A percentile compares a stretch with the other conserved stretches of the same genome.
These are phyloP conservation scores for Tulasnella sp. DNA, from an alignment of 768 basidiomycete genomes.

Conservation along the genomic window DNA sequence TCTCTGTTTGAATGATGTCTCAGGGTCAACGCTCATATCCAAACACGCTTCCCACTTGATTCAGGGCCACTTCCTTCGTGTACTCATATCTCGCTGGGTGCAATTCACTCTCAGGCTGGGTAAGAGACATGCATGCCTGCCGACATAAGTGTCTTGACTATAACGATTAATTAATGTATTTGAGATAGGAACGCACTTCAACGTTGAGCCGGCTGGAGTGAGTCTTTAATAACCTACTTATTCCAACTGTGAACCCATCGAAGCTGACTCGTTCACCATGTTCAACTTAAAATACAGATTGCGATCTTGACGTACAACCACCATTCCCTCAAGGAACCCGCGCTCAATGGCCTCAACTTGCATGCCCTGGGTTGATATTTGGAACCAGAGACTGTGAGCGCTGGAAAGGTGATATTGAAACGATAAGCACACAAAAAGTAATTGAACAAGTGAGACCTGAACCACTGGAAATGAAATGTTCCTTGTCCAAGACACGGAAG, in stretches of 20 bases:
- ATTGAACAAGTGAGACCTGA: no score
- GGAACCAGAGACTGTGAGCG: no score
- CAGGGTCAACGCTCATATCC: no score
- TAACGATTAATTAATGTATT: no score
- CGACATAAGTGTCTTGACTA: no score
- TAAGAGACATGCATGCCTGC: slow-evolving; percentile 24
- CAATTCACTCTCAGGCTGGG: slow-evolving; percentile 51
- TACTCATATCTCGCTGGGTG: slow-evolving; percentile 76
- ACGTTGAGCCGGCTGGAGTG: slow-evolving; percentile 77
- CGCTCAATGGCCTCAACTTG: slow-evolving; percentile 63
- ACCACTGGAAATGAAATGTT: no score
- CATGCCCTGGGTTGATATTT: slow-evolving; percentile 35
- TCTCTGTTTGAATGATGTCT: neutral
- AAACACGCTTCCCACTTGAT: neutral
- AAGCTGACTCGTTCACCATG: slow-evolving; percentile 3
- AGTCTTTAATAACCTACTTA: slow-evolving; percentile 21
- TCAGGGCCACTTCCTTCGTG: slow-evolving; percentile 56
- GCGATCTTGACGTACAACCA: slow-evolving; percentile 80
- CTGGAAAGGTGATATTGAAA: no score
- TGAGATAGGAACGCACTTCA: slow-evolving; percentile 67
- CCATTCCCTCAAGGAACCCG: slow-evolving; percentile 63
- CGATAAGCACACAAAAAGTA: no score
- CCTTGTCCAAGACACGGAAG: no score
- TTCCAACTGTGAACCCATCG: slow-evolving; percentile 7
- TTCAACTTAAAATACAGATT: slow-evolving; percentile 37